Percentiles rank a stretch among this genome's conserved stretches.
Conservation (phyloP, 2,329 filamentous ascomycete genomes). For the Stromatinia cepivora region DNA sequence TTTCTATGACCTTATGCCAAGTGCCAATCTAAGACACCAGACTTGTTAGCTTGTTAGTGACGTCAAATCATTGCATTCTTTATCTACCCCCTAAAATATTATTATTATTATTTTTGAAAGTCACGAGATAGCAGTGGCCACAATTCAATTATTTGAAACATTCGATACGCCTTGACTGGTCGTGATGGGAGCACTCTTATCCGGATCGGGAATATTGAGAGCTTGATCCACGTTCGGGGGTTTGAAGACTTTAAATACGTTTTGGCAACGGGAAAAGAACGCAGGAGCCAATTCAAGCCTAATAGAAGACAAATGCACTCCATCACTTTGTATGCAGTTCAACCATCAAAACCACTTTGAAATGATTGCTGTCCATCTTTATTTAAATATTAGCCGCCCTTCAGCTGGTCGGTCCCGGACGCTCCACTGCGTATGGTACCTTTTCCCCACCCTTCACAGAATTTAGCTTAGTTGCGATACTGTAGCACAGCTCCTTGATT, state of each 20-base stretch:
- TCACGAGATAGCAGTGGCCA: neutral
- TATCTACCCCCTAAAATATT: neutral
- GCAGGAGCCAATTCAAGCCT: neutral
- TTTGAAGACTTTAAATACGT: neutral
- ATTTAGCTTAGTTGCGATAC: neutral
- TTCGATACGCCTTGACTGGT: neutral
- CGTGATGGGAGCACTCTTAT: neutral
- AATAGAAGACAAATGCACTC: too few relatives aligned
- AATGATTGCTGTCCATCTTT: neutral
- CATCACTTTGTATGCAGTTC: neutral
- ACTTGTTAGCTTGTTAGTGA: neutral
- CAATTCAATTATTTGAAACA: neutral
- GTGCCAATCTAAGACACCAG: neutral
- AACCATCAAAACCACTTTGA: neutral
- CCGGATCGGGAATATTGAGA: too few relatives aligned
- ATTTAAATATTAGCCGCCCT: neutral
- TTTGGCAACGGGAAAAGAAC: neutral
- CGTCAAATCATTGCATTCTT: neutral
- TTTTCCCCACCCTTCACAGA: neutral
- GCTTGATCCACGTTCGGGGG: neutral
- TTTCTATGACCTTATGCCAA: conserved; percentile 3
- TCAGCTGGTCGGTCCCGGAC: neutral
- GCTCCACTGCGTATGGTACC: too few relatives aligned
- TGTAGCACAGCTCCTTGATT: too few relatives aligned
- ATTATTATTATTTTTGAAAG: neutral